Evolutionary conservation across 1,284 basidiomycete genomes (phyloP).

Genomic region (Rhodotorula glutinis): DNA sequence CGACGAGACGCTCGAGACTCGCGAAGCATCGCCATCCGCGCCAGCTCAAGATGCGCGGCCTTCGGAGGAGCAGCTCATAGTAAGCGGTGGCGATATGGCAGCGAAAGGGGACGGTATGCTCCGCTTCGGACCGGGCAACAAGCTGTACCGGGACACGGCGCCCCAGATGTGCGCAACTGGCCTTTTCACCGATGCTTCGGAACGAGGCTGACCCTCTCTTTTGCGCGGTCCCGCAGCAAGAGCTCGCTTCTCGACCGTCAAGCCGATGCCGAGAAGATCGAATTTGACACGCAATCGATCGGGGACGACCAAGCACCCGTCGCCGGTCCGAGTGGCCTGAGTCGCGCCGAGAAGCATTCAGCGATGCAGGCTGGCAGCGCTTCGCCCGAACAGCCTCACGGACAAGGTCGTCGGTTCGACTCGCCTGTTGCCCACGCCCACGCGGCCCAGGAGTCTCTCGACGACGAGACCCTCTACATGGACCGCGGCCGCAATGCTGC

Average conservation of each 20-base stretch:
- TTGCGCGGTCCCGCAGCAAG: neutral
- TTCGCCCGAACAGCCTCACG: neutral
- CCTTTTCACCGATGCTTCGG: too few relatives aligned
- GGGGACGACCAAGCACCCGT: neutral
- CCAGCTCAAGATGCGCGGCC: neutral
- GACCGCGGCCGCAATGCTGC: too few relatives aligned
- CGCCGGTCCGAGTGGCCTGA: neutral
- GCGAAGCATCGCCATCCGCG: neutral
- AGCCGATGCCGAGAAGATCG: conserved; percentile 14
- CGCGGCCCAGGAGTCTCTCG: neutral
- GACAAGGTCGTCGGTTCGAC: neutral
- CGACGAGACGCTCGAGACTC: neutral
- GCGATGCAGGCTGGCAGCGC: neutral
- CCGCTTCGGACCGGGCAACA: neutral
- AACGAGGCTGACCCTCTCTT: neutral
- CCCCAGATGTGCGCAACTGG: neutral
- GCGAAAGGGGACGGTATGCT: neutral
- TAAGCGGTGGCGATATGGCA: too few relatives aligned
- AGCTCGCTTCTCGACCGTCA: conserved; percentile 14
- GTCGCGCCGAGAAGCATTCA: neutral
- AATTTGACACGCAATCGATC: conserved; percentile 12
- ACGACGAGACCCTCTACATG: too few relatives aligned
- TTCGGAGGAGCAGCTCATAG: too few relatives aligned
- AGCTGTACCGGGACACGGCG: neutral
- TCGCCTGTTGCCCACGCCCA: neutral